Evolutionary conservation across 2,329 filamentous ascomycete species (phyloP), one percentile per base, ranked within the genome.

Genomic region (Penicillium sp.): DNA sequence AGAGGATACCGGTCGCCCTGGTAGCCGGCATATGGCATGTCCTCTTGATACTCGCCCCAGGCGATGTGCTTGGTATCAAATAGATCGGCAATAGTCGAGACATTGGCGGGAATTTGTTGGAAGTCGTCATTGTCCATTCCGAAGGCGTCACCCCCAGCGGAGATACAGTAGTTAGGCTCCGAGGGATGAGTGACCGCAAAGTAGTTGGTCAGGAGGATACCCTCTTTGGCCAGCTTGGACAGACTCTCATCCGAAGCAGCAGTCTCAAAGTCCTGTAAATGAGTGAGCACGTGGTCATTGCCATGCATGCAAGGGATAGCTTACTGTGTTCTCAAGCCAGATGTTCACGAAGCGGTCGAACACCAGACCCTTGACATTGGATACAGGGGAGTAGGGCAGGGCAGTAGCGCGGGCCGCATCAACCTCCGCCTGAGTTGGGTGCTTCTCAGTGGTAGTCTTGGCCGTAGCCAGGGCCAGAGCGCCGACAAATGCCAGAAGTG

Each of bases 31-130:
- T 85, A 91, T 7, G 89, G 90, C 81, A 88, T 80, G 65, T 90
- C 85, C 69, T 94, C 89, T 69, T 92, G 84, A 74, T 93, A 94
- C 59, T 86, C 77, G 51, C 78, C 86, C 87, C 87, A 90, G 2
- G 81, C 78, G 67, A 90, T 86, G 46, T 78, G 76, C 63, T 81
- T 82, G 59, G 81, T 79, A 61, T 89, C 86, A 18, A 90, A 81
- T 38, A 90, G 76, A 70, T 90, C 86, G 27, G 84, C 78, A 27
- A 90, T 72, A n/a, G 85, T 86, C 14, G 84, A 86, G 45, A 90
- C 75, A 67, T 89, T 89, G 57, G 72, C 63, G 32, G 80, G 80
- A 44, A 85, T 68, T 49, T 78, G 75, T 55, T 79, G 80, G 69
- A 89, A 84, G 63, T 82, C 74, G 67, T 91, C 88, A 63, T 87